Conservation (phyloP, 129 eudicot genomes). For the Flaveria trinervia region DNA sequence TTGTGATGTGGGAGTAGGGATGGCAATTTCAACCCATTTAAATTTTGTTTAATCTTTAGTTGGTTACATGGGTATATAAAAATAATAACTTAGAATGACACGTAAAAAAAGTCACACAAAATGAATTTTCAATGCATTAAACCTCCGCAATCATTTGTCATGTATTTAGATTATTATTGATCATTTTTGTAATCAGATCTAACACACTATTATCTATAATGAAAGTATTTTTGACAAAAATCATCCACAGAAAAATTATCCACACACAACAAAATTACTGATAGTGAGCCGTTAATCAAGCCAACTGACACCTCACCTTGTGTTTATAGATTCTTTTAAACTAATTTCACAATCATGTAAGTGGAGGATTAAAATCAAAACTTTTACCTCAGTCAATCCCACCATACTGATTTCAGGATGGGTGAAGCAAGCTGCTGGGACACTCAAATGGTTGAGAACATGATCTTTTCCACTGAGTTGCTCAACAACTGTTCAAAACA, state of each 20-base stretch:
- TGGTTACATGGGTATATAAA: background rate
- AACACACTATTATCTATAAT: background rate
- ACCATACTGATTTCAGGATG: slow-evolving; percentile 99
- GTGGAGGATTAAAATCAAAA: slow-evolving; percentile 1
- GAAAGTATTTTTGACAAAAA: background rate
- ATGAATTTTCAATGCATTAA: background rate
- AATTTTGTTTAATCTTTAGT: background rate
- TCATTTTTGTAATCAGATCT: background rate
- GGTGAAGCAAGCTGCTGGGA: slow-evolving; percentile 98
- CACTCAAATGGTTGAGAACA: slow-evolving; percentile 83
- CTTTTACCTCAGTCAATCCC: slow-evolving; percentile 86
- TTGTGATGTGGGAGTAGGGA: background rate
- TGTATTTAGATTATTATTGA: background rate
- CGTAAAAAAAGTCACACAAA: background rate
- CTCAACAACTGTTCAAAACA: slow-evolving; percentile 69
- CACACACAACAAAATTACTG: background rate
- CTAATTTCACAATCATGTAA: slow-evolving; percentile 12
- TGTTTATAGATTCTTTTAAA: background rate
- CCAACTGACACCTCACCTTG: background rate
- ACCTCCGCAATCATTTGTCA: background rate
- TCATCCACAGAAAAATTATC: no score
- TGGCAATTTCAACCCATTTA: background rate
- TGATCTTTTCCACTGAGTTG: slow-evolving; percentile 89
- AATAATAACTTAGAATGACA: background rate
- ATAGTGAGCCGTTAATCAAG: background rate